phyloP scores from a whole-genome alignment of 2,329 filamentous ascomycete genomes.

The Dactylellina haptotyla region DNA sequence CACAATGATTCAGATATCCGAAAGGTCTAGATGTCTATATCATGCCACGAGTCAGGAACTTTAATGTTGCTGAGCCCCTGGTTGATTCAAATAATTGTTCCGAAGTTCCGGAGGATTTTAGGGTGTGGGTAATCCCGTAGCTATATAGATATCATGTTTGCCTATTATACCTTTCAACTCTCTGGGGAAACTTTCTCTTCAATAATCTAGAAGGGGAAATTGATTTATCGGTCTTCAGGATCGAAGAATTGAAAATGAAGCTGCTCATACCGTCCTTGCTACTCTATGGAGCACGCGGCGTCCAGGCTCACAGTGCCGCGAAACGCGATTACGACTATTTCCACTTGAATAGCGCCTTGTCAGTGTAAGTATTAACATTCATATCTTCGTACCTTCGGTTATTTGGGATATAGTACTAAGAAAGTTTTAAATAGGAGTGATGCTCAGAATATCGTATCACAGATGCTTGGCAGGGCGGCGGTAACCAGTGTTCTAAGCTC shows the following conservation, averaged over 20 bases:
- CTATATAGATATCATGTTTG: not conserved
- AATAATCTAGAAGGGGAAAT: too few species aligned
- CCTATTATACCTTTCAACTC: not conserved
- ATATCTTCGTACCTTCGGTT: too few species aligned
- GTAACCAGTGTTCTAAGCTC: constrained; percentile 34
- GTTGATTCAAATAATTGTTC: not conserved
- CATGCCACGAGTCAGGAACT: not conserved
- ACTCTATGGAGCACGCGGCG: not conserved
- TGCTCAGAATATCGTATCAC: not conserved
- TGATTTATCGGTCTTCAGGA: too few species aligned
- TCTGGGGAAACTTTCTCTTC: not conserved
- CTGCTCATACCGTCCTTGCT: not conserved
- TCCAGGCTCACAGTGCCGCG: not conserved
- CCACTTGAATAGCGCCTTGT: not conserved
- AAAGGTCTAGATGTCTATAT: not conserved
- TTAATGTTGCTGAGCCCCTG: not conserved
- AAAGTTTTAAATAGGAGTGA: not conserved
- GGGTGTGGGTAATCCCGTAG: not conserved
- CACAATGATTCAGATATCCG: not conserved
- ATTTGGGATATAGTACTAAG: too few species aligned
- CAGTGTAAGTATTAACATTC: not conserved
- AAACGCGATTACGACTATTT: not conserved
- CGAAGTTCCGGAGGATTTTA: not conserved
- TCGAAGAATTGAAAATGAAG: too few species aligned
- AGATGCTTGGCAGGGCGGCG: constrained; percentile 3